Evolutionary conservation across 306 rosid genomes (phyloP), one percentile per base, ranked within the genome.

Genomic region (Trichosanthes truncata): DNA sequence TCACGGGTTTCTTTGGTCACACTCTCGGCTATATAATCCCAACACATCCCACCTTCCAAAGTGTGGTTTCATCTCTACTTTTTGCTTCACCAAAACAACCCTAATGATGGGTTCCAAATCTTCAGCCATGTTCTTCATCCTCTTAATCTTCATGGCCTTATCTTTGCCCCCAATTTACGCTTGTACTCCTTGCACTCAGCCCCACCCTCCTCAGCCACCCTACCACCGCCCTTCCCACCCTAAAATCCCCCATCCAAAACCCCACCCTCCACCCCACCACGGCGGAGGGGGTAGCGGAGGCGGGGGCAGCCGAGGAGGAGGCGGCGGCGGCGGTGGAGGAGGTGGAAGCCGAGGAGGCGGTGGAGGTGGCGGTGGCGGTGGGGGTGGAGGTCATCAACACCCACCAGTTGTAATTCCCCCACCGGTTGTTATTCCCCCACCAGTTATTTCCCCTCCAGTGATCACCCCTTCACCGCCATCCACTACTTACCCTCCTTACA

Each of bases 391-490:
- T 35, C 79, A 53, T 51, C 62, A 36, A 6, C 31, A 53, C 4
- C n/a, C 68, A 84, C 89, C 26, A 80, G 49, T 48, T 9, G 61
- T 52, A 78, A 78, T 80, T 7, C 61, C 83, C 0, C 95, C 97
- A 0, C 87, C 91, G 31, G 85, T 89, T 5, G 17, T 87, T 86
- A 45, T 35, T 80, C 90, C 1, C 43, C 95, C 97, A 0, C 87
- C 91, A 36, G 85, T 89, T 5, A 20, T 87, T 23, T 82, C 80
- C 11, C 96, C 93, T 10, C 96, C 96, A 0, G 9, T 80, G 3
- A 78, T 23, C 15, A 84, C 84, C 40, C 96, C 97, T 9, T 89
- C 95, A 0, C 92, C 96, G 3, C 97, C 96, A 46, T 48, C 77
- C 49, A 43, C 82, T 55, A 57, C 83, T 13, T 82, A 78, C 80